Base-by-base conservation (phyloP, 2,329 filamentous ascomycete species). In the Colletotrichum caudatum region DNA sequence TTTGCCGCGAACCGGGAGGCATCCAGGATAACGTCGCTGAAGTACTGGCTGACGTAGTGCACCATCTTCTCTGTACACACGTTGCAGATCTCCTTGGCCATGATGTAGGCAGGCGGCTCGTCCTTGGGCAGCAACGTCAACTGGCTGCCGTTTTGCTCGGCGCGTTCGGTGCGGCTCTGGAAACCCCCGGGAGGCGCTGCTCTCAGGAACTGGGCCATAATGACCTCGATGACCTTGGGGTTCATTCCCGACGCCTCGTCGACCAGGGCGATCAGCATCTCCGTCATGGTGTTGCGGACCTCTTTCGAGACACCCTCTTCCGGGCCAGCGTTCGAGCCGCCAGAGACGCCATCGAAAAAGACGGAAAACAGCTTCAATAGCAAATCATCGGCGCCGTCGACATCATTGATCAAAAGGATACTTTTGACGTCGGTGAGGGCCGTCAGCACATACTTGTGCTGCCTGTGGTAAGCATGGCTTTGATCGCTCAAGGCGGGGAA, bases 81-180 rank as follows among this genome's bases (percentile, higher is more conserved):
- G 77, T 94, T 96, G 84, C 96, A 99, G 56, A 99, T 91, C 2
- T 93, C 93, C 82, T 97, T 97, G 29, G 96, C 95, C 93, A 98
- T 97, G 78, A 96, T 92, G 83, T 99, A 99, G 1, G 96, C 95
- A 20, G 94, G 90, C 1, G 96, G 95, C 67, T 97, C 92, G 74
- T 96, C 93, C 78, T 97, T 97, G 64, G 94, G 85, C n/a, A 94
- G 85, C 23, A 97, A 86, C 0, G 93, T 97, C 1, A 91, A 93
- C 78, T 97, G 95, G 77, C 90, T 94, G 53, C 90, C 90, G 77
- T 95, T 93, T 12, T 90, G 78, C 41, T 89, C 86, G 26, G 82
- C 77, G 75, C 87, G 82, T 66, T 84, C 81, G 74, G 85, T 87
- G 77, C 88, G 91, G 72, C 85, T 86, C 39, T 74, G 71, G 26